A percentile compares a stretch with the other conserved stretches of the same genome.
phyloP scores from a whole-genome alignment of 1,139 yeast genomes.

The Kluyveromyces sp. region DNA sequence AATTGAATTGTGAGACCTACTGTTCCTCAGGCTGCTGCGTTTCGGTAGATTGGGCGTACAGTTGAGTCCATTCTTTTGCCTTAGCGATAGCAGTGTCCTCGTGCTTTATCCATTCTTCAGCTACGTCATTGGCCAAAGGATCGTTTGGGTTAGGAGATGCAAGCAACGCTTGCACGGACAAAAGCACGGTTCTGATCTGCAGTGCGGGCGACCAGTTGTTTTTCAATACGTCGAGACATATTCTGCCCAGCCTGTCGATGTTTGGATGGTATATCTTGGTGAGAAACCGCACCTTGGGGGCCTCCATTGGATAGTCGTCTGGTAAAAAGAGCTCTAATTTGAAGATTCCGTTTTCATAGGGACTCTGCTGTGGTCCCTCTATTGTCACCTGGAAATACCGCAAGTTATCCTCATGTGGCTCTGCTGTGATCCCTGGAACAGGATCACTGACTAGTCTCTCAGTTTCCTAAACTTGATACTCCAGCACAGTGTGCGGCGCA shows the following conservation, averaged over 20 bases:
- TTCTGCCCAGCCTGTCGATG: constrained; percentile 89
- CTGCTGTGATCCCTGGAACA: constrained; percentile 91
- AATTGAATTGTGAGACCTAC: not conserved
- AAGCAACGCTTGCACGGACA: constrained; percentile 86
- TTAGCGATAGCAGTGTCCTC: constrained; percentile 73
- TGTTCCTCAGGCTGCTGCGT: not conserved
- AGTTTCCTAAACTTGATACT: too few species aligned
- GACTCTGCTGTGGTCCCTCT: constrained; percentile 71
- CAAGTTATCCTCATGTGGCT: constrained; percentile 87
- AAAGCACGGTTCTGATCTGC: constrained; percentile 87
- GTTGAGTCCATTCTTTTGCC: constrained; percentile 81
- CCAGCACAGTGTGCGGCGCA: too few species aligned
- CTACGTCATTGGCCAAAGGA: constrained; percentile 96
- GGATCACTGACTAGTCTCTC: constrained; percentile 90
- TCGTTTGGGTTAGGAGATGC: constrained; percentile 98
- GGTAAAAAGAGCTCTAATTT: constrained; percentile 49
- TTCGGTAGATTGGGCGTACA: constrained; percentile 43
- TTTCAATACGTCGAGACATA: constrained; percentile 89
- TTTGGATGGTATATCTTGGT: constrained; percentile 96
- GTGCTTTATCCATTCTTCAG: constrained; percentile 89
- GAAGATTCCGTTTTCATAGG: constrained; percentile 62
- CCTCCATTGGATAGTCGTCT: constrained; percentile 58
- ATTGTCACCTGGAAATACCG: constrained; percentile 85
- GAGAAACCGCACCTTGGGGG: constrained; percentile 87
- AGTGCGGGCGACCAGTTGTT: constrained; percentile 97